These are phyloP conservation scores for Dispira parvispora DNA, from an alignment of 192 early-diverging fungal genomes.

Conservation along the genomic window DNA sequence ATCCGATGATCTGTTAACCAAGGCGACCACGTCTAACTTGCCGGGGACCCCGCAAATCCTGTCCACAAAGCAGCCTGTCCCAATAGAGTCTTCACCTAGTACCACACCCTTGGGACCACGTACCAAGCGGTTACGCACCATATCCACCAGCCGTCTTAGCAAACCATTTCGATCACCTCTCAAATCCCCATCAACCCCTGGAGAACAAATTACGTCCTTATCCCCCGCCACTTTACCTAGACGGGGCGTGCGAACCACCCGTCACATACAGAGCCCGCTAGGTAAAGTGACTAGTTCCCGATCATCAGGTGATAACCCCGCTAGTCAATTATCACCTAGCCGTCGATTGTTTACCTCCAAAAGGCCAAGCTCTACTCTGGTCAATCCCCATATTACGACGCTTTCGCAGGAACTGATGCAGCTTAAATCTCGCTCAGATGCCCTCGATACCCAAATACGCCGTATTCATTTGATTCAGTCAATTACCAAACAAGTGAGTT, in stretches of 20 bases:
- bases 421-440: not conserved
- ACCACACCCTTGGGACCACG: not conserved
- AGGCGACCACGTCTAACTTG: no score
- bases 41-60: no score
- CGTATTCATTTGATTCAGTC: not conserved
- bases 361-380: not conserved
- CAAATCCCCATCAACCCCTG: not conserved
- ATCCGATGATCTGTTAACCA: no score
- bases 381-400: not conserved
- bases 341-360: not conserved
- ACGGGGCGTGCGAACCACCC: no score
- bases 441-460: not conserved
- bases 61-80: no score
- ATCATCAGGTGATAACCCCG: not conserved
- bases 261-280: no score
- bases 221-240: not conserved
- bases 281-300: not conserved
- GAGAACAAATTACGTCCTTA: not conserved
- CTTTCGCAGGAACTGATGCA: not conserved
- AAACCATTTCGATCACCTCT: slow-evolving; percentile 3
- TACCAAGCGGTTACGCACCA: not conserved
- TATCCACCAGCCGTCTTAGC: not conserved
- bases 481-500: not conserved
- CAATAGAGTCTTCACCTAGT: not conserved
- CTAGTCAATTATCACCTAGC: not conserved